Percentiles rank a stretch among this genome's conserved stretches.
These are phyloP conservation scores for Novymonas esmeraldas DNA, from an alignment of 208 protist species.

Conservation along the genomic window DNA sequence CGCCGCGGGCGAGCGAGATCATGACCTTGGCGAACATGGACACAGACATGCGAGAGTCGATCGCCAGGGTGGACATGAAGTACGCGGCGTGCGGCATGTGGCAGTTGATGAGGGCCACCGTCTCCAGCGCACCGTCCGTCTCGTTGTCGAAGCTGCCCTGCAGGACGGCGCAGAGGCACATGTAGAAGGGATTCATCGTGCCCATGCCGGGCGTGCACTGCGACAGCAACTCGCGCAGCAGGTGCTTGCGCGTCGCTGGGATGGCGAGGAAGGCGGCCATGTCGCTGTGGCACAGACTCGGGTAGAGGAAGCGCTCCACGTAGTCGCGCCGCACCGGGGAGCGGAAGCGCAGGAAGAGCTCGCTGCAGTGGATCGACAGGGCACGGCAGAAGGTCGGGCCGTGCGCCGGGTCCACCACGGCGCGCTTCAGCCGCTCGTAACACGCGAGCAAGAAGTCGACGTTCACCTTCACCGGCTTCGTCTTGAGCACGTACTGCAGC, in stretches of 20 bases:
- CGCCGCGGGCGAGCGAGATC: conserved; percentile 80
- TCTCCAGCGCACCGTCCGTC: conserved; percentile 82
- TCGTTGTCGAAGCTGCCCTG: conserved; percentile 81
- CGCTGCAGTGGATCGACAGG: conserved; percentile 86
- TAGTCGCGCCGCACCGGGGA: conserved; percentile 90
- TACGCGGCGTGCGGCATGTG: conserved; percentile 92
- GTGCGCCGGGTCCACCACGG: conserved; percentile 60
- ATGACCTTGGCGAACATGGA: conserved; percentile 89
- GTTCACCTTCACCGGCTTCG: conserved; percentile 78
- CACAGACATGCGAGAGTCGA: conserved; percentile 89
- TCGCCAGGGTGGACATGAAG: conserved; percentile 79
- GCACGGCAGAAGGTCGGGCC: conserved; percentile 77
- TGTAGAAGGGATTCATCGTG: conserved; percentile 80
- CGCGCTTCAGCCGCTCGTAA: conserved; percentile 88
- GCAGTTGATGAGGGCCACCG: conserved; percentile 81
- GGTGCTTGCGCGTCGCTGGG: conserved; percentile 70
- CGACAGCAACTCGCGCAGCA: conserved; percentile 70
- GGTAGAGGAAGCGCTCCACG: conserved; percentile 89
- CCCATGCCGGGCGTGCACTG: conserved; percentile 80
- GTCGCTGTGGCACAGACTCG: conserved; percentile 79
- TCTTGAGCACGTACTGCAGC: conserved; percentile 81
- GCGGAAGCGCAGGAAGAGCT: conserved; percentile 89
- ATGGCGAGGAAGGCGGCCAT: conserved; percentile 77
- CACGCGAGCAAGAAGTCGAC: conserved; percentile 89
- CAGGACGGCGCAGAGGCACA: conserved; percentile 88